Conservation (phyloP, 306 rosid species). For the Dicorynia guianensis region DNA sequence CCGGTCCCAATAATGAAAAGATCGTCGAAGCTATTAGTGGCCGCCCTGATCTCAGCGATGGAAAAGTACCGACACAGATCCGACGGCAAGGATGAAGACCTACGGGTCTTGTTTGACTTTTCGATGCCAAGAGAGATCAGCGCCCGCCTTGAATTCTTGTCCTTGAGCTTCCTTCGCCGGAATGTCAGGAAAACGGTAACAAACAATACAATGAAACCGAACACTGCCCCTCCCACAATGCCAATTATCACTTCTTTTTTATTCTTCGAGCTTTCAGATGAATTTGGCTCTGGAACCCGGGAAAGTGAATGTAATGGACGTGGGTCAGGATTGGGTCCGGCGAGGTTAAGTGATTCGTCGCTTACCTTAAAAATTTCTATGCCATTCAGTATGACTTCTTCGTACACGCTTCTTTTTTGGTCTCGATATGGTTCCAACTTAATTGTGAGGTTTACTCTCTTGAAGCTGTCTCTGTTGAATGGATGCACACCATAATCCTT, state of each 20-base stretch:
- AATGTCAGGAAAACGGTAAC: neutral
- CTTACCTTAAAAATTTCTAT: conserved; percentile 11
- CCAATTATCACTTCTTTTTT: neutral
- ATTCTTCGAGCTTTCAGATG: neutral
- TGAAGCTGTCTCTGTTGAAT: neutral
- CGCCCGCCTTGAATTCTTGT: neutral
- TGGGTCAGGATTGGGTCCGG: no score
- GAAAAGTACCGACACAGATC: conserved; percentile 42
- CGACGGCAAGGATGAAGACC: conserved; percentile 16
- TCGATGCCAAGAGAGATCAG: neutral
- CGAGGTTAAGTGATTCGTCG: neutral
- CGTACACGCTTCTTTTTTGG: no score
- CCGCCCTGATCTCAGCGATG: conserved; percentile 28
- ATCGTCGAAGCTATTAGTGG: conserved; percentile 42
- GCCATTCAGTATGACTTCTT: conserved; percentile 3
- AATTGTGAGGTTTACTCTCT: neutral
- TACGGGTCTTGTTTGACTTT: neutral
- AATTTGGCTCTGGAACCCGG: no score
- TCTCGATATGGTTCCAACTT: neutral
- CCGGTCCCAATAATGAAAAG: conserved; percentile 37
- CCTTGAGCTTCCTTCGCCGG: neutral
- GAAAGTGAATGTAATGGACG: no score
- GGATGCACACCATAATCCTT: neutral
- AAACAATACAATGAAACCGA: neutral
- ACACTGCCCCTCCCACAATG: neutral